phyloP scores from a whole-genome alignment of 345 rosid species.

The Aquilaria yunnanensis region DNA sequence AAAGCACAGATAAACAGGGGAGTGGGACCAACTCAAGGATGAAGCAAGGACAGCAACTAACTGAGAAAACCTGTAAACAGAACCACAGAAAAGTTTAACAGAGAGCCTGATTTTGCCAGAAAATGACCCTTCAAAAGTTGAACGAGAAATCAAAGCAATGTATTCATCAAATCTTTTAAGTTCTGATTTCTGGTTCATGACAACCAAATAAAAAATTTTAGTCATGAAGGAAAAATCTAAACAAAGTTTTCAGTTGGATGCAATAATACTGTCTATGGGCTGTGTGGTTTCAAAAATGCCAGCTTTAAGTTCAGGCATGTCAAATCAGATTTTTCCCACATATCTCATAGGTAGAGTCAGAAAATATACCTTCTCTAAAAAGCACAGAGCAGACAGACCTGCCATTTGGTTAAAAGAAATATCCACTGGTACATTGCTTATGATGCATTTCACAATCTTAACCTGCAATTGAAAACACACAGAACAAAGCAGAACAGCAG shows the following conservation, averaged over 20 bases:
- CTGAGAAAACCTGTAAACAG: neutral
- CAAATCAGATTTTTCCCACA: neutral
- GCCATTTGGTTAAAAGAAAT: conserved; percentile 80
- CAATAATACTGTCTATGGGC: no score
- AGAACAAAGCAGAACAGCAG: conserved; percentile 4
- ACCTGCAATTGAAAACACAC: conserved; percentile 41
- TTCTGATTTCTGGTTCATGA: no score
- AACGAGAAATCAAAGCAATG: no score
- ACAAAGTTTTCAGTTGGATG: no score
- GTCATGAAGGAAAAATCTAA: no score
- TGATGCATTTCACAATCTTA: conserved; percentile 65
- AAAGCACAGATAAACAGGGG: neutral
- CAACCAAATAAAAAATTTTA: no score
- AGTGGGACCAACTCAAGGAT: neutral
- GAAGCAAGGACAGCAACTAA: neutral
- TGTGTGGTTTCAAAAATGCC: neutral
- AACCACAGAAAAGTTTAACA: neutral
- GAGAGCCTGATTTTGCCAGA: neutral
- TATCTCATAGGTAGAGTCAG: conserved; percentile 1
- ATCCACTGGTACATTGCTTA: conserved; percentile 59
- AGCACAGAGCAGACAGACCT: conserved; percentile 69
- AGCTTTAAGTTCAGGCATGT: no score
- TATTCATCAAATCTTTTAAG: no score
- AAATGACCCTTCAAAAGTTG: no score
- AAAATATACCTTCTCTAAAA: conserved; percentile 68